Evolutionary conservation across 805 yeast species (phyloP).

Genomic region (Saccharomycopsis sp.): DNA sequence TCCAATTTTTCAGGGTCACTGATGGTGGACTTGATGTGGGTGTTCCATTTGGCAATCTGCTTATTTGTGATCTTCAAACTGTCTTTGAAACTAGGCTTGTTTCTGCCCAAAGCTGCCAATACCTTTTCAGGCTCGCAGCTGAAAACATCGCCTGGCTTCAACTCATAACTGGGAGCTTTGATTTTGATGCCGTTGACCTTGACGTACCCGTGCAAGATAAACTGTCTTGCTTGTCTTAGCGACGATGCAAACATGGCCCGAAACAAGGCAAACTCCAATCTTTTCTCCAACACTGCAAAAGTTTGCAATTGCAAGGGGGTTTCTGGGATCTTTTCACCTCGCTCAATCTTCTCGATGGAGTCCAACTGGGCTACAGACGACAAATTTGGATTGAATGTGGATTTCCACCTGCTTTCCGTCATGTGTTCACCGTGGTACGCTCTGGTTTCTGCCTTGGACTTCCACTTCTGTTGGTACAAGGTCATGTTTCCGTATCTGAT

Average conservation of each 20-base stretch:
- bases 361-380: conserved; percentile 86
- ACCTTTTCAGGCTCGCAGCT: conserved; percentile 81
- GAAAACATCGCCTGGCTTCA: conserved; percentile 81
- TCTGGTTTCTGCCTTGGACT: conserved; percentile 83
- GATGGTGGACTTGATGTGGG: conserved; percentile 45
- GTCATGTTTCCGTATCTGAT: conserved; percentile 49
- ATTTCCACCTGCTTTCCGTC: conserved; percentile 75
- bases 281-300: conserved; percentile 75
- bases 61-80: conserved; percentile 61
- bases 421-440: conserved; percentile 93
- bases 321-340: conserved; percentile 40
- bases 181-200: conserved; percentile 76
- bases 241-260: conserved; percentile 91
- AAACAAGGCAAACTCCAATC: conserved; percentile 84
- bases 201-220: conserved; percentile 72
- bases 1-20: conserved; percentile 39
- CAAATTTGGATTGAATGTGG: conserved; percentile 57
- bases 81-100: conserved; percentile 65
- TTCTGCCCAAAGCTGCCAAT: conserved; percentile 72
- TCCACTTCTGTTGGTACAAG: conserved; percentile 88
- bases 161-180: conserved; percentile 67
- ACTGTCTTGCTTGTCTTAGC: conserved; percentile 88
- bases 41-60: conserved; percentile 72
- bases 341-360: conserved; percentile 46
- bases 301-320: conserved; percentile 88